These are phyloP conservation scores for Boletales sp. DNA, from an alignment of 768 basidiomycete genomes.

Conservation along the genomic window DNA sequence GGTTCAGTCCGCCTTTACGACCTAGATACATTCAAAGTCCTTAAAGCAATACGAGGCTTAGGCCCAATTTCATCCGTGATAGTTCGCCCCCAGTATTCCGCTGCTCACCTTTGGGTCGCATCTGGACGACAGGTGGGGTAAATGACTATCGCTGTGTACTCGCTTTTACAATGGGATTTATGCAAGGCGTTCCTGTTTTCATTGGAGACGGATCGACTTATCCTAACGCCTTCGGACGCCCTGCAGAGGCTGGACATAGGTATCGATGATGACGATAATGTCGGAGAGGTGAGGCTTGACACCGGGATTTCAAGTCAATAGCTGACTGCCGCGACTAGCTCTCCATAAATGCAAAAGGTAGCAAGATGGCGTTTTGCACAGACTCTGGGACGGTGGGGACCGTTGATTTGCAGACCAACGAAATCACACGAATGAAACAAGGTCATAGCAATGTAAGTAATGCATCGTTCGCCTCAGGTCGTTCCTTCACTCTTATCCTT, in stretches of 20 bases:
- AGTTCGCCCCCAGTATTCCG: slow-evolving; percentile 39
- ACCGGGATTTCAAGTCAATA: slow-evolving; percentile 11
- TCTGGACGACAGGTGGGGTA: slow-evolving; percentile 51
- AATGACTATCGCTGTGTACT: not conserved
- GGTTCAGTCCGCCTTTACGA: slow-evolving; percentile 67
- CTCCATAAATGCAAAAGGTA: slow-evolving; percentile 51
- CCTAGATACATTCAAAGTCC: slow-evolving; percentile 54
- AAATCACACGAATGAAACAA: slow-evolving; percentile 53
- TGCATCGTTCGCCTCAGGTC: not conserved
- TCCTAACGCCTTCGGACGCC: slow-evolving; percentile 52
- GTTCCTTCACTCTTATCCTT: not conserved
- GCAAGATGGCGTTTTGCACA: slow-evolving; percentile 58
- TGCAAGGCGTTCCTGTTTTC: slow-evolving; percentile 37
- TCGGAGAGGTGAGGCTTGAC: slow-evolving; percentile 60
- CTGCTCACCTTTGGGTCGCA: slow-evolving; percentile 61
- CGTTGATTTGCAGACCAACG: slow-evolving; percentile 51
- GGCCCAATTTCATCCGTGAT: slow-evolving; percentile 63
- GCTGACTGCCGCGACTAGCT: slow-evolving; percentile 50
- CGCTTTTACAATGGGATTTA: not conserved
- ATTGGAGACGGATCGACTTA: slow-evolving; percentile 47
- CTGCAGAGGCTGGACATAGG: slow-evolving; percentile 42
- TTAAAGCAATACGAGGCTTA: slow-evolving; percentile 59
- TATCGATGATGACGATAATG: slow-evolving; percentile 48
- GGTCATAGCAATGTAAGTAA: slow-evolving; percentile 59
- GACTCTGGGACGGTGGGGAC: slow-evolving; percentile 70